phyloP scores from a whole-genome alignment of 495 filamentous ascomycete species.

The Penicillium angulare region DNA sequence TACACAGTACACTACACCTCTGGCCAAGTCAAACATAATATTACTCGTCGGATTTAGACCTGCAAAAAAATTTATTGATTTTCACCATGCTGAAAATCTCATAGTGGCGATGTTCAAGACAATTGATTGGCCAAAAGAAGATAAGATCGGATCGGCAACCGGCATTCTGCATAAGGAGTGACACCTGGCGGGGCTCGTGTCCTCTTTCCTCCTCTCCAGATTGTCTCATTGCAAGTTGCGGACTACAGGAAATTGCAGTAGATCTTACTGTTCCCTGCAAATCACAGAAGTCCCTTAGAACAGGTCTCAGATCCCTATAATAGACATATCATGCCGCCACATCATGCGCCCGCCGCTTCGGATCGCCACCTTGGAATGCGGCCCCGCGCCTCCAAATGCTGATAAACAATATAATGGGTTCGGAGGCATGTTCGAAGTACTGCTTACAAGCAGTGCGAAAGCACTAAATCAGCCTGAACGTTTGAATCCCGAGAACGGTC shows the following conservation, averaged over 20 bases:
- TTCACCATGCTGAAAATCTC: neutral
- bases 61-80: neutral
- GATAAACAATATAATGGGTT: conserved; percentile 68
- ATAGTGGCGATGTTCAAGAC: neutral
- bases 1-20: too few relatives aligned
- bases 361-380: conserved; percentile 82
- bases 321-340: neutral
- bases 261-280: too few relatives aligned
- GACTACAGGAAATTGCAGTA: too few relatives aligned
- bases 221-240: too few relatives aligned
- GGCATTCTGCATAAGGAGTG: neutral
- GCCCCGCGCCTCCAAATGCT: conserved; percentile 59
- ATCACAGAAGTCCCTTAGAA: too few relatives aligned
- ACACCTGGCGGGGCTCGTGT: neutral
- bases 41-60: too few relatives aligned
- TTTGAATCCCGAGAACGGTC: conserved; percentile 39
- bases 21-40: too few relatives aligned
- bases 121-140: neutral
- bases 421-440: conserved; percentile 64
- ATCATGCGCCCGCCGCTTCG: conserved; percentile 58
- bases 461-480: conserved; percentile 27
- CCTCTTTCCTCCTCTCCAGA: neutral
- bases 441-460: conserved; percentile 56
- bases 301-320: neutral
- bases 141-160: conserved; percentile 1